These are phyloP conservation scores for Boletus patriciae DNA, from an alignment of 768 basidiomycete genomes.

Conservation along the genomic window DNA sequence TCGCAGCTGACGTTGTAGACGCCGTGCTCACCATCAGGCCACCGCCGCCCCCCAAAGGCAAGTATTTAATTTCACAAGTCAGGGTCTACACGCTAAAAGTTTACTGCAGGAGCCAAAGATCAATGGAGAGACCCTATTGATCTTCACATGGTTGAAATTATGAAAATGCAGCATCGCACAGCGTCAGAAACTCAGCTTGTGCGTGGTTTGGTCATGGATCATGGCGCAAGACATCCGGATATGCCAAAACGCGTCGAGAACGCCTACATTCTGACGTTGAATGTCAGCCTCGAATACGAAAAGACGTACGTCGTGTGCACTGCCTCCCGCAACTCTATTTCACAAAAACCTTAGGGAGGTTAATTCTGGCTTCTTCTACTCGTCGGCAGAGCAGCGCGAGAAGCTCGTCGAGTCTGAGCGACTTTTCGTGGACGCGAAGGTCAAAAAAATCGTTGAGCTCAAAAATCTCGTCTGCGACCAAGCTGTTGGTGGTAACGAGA, in stretches of 20 bases:
- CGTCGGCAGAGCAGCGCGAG: slow-evolving; percentile 95
- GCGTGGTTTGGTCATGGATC: slow-evolving; percentile 94
- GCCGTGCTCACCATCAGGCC: slow-evolving; percentile 88
- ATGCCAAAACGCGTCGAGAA: slow-evolving; percentile 99
- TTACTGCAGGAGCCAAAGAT: slow-evolving; percentile 52
- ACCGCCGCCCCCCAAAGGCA: slow-evolving; percentile 60
- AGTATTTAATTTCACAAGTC: slow-evolving; percentile 21
- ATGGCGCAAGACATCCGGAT: slow-evolving; percentile 96
- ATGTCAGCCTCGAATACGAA: slow-evolving; percentile 98
- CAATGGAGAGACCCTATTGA: slow-evolving; percentile 89
- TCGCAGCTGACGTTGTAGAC: slow-evolving; percentile 92
- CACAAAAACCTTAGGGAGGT: slow-evolving; percentile 69
- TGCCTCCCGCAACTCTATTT: slow-evolving; percentile 18
- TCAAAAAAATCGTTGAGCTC: slow-evolving; percentile 94
- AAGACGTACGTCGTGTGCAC: slow-evolving; percentile 79
- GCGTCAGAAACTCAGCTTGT: slow-evolving; percentile 96
- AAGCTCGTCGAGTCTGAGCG: slow-evolving; percentile 98
- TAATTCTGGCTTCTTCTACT: slow-evolving; percentile 99
- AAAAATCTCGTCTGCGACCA: slow-evolving; percentile 97
- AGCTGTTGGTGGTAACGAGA: slow-evolving; percentile 77
- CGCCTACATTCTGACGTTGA: slow-evolving; percentile 90
- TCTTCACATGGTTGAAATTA: slow-evolving; percentile 98
- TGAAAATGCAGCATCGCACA: slow-evolving; percentile 99
- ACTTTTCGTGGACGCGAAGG: slow-evolving; percentile 88
- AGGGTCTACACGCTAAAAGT: slow-evolving; percentile 32